These are phyloP conservation scores for Curvularia sp. DNA, from an alignment of 2,329 filamentous ascomycete genomes.

Conservation along the genomic window DNA sequence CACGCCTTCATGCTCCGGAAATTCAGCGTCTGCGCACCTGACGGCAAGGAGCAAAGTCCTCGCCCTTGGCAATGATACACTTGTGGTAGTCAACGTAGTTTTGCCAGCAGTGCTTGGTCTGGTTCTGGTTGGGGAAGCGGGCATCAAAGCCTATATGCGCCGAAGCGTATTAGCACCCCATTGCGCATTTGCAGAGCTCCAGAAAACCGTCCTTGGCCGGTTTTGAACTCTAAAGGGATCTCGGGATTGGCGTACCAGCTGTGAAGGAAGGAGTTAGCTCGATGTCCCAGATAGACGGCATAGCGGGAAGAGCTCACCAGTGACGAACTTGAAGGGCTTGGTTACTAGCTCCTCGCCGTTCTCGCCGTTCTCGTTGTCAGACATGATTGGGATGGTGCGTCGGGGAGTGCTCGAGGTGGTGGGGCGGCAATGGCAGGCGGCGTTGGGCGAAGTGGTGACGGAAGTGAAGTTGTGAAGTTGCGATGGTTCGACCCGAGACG, in stretches of 20 bases:
- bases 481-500: slow-evolving; percentile 44
- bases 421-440: slow-evolving; percentile 42
- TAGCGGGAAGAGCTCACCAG: slow-evolving; percentile 70
- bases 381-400: slow-evolving; percentile 73
- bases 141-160: slow-evolving; percentile 84
- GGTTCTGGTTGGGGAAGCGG: slow-evolving; percentile 98
- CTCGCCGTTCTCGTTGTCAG: slow-evolving; percentile 71
- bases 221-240: slow-evolving; percentile 17
- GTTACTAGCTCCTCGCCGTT: slow-evolving; percentile 77
- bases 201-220: slow-evolving; percentile 5
- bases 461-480: slow-evolving; percentile 41
- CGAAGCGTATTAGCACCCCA: slow-evolving; percentile 31
- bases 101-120: slow-evolving; percentile 99
- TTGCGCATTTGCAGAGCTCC: slow-evolving; percentile 9
- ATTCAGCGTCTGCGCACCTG: slow-evolving; percentile 69
- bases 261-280: slow-evolving; percentile 44
- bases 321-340: slow-evolving; percentile 99
- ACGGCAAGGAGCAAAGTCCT: slow-evolving; percentile 96
- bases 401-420: slow-evolving; percentile 24
- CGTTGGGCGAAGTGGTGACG: slow-evolving; percentile 37
- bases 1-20: not conserved
- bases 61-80: slow-evolving; percentile 97
- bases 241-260: slow-evolving; percentile 50
- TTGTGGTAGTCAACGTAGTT: slow-evolving; percentile 99
- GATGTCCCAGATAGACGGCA: slow-evolving; percentile 19